Evolutionary conservation across 768 basidiomycete genomes (phyloP).

Genomic region (Coprinellus aureogranulatus): DNA sequence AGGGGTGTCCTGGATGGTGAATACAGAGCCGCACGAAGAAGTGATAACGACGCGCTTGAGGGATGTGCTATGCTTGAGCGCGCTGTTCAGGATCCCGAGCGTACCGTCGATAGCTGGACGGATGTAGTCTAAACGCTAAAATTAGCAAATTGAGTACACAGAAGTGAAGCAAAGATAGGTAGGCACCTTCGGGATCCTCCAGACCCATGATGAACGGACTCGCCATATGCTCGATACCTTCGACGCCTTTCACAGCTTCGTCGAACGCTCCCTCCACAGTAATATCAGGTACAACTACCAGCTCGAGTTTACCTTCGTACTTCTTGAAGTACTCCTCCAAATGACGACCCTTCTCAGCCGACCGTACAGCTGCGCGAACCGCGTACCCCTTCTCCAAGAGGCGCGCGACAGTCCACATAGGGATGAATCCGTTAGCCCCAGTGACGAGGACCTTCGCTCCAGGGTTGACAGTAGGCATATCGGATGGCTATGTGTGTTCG

Average conservation of each 20-base stretch:
- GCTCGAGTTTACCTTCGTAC: constrained; percentile 57
- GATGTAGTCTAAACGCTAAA: constrained; percentile 51
- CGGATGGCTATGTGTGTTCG: not conserved
- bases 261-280: constrained; percentile 69
- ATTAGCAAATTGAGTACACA: not conserved
- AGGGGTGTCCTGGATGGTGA: constrained; percentile 23
- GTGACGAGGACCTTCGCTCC: constrained; percentile 46
- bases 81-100: constrained; percentile 55
- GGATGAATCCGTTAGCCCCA: constrained; percentile 61
- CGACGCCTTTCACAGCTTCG: constrained; percentile 72
- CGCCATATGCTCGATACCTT: constrained; percentile 68
- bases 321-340: constrained; percentile 52
- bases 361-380: constrained; percentile 68
- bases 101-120: constrained; percentile 74
- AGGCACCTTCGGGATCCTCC: constrained; percentile 39
- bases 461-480: constrained; percentile 31
- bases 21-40: constrained; percentile 55
- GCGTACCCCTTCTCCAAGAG: constrained; percentile 62
- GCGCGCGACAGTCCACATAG: constrained; percentile 52
- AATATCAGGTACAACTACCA: constrained; percentile 71
- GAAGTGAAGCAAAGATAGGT: not conserved
- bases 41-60: constrained; percentile 72
- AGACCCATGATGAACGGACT: constrained; percentile 55
- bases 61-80: constrained; percentile 54
- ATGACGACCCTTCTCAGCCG: constrained; percentile 55